phyloP scores from a whole-genome alignment of 495 filamentous ascomycete genomes.

The Tuber magnatum region DNA sequence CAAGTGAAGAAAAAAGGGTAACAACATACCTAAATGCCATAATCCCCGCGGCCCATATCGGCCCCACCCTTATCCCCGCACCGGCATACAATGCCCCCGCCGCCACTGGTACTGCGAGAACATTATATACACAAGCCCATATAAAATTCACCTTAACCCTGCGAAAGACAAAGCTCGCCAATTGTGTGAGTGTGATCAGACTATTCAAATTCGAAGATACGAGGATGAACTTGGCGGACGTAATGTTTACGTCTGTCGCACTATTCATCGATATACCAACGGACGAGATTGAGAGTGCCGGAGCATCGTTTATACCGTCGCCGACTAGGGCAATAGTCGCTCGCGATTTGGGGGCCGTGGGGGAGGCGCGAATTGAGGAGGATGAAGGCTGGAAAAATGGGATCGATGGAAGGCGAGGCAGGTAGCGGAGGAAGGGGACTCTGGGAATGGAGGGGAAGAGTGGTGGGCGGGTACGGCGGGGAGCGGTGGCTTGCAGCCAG shows the following conservation, averaged over 20 bases:
- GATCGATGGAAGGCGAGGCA: conserved; percentile 69
- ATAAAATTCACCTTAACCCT: conserved; percentile 77
- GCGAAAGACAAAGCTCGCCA: conserved; percentile 62
- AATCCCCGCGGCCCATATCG: conserved; percentile 52
- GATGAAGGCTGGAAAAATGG: conserved; percentile 37
- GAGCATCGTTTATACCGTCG: conserved; percentile 81
- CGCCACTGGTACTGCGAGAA: conserved; percentile 65
- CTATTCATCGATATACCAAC: conserved; percentile 75
- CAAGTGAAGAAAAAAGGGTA: not conserved
- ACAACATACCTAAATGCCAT: conserved; percentile 64
- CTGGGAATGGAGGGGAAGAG: not conserved
- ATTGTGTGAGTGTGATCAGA: conserved; percentile 62
- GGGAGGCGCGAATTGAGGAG: conserved; percentile 5
- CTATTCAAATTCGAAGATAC: conserved; percentile 62
- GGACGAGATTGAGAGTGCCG: conserved; percentile 75
- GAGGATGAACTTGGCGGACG: conserved; percentile 71
- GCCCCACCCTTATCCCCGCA: conserved; percentile 6
- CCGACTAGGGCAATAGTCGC: conserved; percentile 53
- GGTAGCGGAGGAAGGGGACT: conserved; percentile 20
- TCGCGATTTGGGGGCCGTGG: conserved; percentile 42
- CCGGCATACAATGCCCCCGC: conserved; percentile 67
- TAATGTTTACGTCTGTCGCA: conserved; percentile 75
- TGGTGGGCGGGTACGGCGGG: not conserved
- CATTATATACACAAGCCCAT: conserved; percentile 79
- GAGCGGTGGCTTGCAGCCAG: conserved; percentile 58